A percentile compares a stretch with the other conserved stretches of the same genome.
phyloP scores from a whole-genome alignment of 345 rosid species.

The Bretschneidera sinensis region DNA sequence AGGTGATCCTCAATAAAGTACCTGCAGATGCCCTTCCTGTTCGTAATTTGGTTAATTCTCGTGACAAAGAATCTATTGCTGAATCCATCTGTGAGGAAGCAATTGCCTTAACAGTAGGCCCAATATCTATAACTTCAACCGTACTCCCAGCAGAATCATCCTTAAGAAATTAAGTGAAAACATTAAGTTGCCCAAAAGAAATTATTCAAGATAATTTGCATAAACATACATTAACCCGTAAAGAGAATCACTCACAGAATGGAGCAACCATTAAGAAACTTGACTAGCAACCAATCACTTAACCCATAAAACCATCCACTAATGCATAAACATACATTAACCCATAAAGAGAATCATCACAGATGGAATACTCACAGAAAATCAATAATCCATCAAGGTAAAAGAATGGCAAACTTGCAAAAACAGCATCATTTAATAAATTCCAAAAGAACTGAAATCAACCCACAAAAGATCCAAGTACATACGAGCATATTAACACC shows the following conservation, averaged over 20 bases:
- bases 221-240: background rate
- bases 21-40: slow-evolving; percentile 92
- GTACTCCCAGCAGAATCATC: slow-evolving; percentile 58
- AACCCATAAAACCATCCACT: background rate
- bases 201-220: background rate
- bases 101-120: slow-evolving; percentile 58
- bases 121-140: slow-evolving; percentile 54
- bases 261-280: background rate
- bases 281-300: background rate
- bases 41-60: slow-evolving; percentile 73
- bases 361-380: no score
- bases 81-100: slow-evolving; percentile 88
- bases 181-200: background rate
- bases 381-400: no score
- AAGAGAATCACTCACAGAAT: background rate
- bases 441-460: background rate
- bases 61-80: slow-evolving; percentile 66
- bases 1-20: slow-evolving; percentile 3
- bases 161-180: slow-evolving; percentile 27
- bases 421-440: background rate
- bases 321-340: background rate
- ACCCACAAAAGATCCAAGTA: background rate
- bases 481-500: background rate
- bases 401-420: no score
- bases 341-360: background rate